Conservation (phyloP, 176 grass and related monocot genomes). For the Eleusine coracana region DNA sequence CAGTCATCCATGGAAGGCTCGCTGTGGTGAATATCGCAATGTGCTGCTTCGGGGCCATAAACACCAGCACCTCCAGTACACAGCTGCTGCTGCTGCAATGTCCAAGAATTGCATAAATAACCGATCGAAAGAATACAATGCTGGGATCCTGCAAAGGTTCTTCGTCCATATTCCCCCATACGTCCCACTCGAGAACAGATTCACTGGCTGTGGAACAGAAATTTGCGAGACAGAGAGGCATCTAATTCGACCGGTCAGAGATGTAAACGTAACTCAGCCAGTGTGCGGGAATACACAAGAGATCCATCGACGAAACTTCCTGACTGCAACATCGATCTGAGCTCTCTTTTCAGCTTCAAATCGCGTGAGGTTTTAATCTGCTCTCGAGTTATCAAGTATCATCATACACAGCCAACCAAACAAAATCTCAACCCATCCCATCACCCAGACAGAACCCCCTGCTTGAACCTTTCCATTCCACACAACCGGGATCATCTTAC, state of each 20-base stretch:
- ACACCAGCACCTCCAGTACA: constrained; percentile 11
- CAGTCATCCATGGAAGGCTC: constrained; percentile 96
- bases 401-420: background rate
- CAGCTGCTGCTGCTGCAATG: constrained; percentile 46
- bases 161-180: background rate
- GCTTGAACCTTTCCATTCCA: background rate
- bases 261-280: background rate
- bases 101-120: constrained; percentile 22
- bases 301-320: constrained; percentile 22
- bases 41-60: constrained; percentile 68
- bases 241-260: constrained; percentile 33
- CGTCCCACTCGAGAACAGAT: constrained; percentile 14
- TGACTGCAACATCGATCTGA: constrained; percentile 17
- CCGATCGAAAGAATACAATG: background rate
- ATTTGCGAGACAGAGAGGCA: background rate
- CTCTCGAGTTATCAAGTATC: background rate
- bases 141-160: background rate
- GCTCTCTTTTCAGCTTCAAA: constrained; percentile 6
- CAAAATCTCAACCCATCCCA: background rate
- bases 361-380: background rate
- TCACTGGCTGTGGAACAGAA: background rate
- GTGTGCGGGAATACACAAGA: background rate
- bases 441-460: background rate
- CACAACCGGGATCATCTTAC: background rate
- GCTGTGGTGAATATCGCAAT: constrained; percentile 91